A percentile compares a stretch with the other conserved stretches of the same genome.
These are phyloP conservation scores for Neurospora sp. DNA, from an alignment of 495 filamentous ascomycete genomes.

Conservation along the genomic window DNA sequence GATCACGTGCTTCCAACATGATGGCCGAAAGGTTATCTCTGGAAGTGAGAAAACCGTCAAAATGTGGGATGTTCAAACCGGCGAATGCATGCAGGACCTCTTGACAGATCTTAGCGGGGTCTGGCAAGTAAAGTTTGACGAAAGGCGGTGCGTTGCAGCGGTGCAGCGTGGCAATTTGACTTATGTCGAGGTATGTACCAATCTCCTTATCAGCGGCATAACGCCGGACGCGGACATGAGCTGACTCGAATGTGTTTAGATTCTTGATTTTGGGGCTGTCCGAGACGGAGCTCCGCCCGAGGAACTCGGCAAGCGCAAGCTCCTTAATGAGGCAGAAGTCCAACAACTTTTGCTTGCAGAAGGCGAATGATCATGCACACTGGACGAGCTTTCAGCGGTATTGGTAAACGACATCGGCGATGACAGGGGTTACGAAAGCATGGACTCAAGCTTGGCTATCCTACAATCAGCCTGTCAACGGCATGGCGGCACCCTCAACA, in stretches of 20 bases:
- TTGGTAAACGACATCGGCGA: too few species aligned
- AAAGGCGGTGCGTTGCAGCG: slow-evolving; percentile 88
- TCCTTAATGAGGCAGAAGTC: slow-evolving; percentile 56
- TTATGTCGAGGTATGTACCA: slow-evolving; percentile 78
- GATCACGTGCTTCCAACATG: slow-evolving; percentile 98
- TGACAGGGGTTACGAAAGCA: background rate
- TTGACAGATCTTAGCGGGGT: slow-evolving; percentile 92
- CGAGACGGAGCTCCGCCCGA: slow-evolving; percentile 68
- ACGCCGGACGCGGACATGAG: background rate
- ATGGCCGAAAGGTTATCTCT: slow-evolving; percentile 92
- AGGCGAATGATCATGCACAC: slow-evolving; percentile 13
- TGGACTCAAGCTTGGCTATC: background rate
- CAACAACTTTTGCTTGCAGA: slow-evolving; percentile 35
- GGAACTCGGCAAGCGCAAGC: slow-evolving; percentile 68
- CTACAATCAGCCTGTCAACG: background rate
- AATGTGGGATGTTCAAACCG: slow-evolving; percentile 94
- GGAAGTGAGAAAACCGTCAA: slow-evolving; percentile 93
- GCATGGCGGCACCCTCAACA: background rate
- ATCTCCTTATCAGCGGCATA: background rate
- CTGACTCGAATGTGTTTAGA: slow-evolving; percentile 32
- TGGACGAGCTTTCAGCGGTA: too few species aligned
- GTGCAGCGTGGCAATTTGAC: slow-evolving; percentile 88
- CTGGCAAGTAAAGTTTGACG: slow-evolving; percentile 98
- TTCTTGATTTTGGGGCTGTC: slow-evolving; percentile 84
- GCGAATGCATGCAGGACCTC: slow-evolving; percentile 87